Conservation (phyloP, 768 basidiomycete genomes). For the Xerocomus brunneocitrinus region DNA sequence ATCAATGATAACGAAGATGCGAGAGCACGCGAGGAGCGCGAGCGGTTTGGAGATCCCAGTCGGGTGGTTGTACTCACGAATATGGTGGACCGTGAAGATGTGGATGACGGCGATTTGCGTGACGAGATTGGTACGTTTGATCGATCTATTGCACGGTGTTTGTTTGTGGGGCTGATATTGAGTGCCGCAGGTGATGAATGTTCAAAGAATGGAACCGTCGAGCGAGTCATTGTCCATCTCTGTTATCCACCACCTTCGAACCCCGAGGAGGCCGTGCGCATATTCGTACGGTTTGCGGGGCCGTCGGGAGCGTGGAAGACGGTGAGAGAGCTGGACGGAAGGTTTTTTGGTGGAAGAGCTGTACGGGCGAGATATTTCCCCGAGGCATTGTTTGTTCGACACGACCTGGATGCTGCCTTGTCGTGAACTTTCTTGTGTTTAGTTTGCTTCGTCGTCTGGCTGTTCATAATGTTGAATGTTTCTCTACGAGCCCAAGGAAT, state of each 20-base stretch:
- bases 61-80: slow-evolving; percentile 87
- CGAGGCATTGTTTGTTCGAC: slow-evolving; percentile 49
- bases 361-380: slow-evolving; percentile 82
- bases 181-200: slow-evolving; percentile 73
- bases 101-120: slow-evolving; percentile 77
- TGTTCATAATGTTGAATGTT: not conserved
- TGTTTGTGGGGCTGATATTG: not conserved
- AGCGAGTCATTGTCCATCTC: slow-evolving; percentile 81
- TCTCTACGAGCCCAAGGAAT: no score
- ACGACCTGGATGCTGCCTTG: slow-evolving; percentile 44
- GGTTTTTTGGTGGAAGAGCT: slow-evolving; percentile 84
- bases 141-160: not conserved
- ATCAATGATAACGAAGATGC: slow-evolving; percentile 87
- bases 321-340: slow-evolving; percentile 86
- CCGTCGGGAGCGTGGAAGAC: slow-evolving; percentile 96
- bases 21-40: slow-evolving; percentile 69
- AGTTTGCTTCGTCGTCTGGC: not conserved
- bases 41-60: slow-evolving; percentile 84
- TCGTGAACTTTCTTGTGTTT: slow-evolving; percentile 8
- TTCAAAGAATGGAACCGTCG: slow-evolving; percentile 86
- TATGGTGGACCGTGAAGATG: slow-evolving; percentile 81
- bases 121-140: slow-evolving; percentile 75
- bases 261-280: slow-evolving; percentile 79
- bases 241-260: slow-evolving; percentile 62
- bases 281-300: slow-evolving; percentile 89